phyloP scores from a whole-genome alignment of 257 asterid species.

The Primulina huaijiensis region DNA sequence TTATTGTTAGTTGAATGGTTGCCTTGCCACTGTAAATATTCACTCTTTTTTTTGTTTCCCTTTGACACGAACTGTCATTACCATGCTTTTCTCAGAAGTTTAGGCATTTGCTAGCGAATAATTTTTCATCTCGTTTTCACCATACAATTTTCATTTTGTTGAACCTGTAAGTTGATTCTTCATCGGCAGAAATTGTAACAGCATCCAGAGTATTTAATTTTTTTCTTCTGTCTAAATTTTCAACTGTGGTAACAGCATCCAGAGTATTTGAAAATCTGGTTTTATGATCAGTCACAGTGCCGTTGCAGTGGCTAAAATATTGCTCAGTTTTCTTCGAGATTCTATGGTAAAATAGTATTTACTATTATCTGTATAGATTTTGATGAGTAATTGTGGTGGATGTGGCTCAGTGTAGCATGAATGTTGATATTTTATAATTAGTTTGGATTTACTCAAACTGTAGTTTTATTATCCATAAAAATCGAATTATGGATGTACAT shows the following conservation, averaged over 20 bases:
- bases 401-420: background rate
- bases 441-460: background rate
- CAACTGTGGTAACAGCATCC: background rate
- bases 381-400: no score
- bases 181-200: background rate
- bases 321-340: background rate
- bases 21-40: slow-evolving; percentile 4
- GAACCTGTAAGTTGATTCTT: background rate
- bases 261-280: background rate
- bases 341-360: background rate
- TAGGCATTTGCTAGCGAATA: background rate
- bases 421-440: no score
- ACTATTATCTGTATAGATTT: background rate
- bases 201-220: no score
- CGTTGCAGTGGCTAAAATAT: background rate
- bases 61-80: background rate
- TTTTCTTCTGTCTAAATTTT: background rate
- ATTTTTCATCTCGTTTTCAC: background rate
- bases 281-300: background rate
- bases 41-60: background rate
- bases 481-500: background rate
- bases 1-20: background rate
- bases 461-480: background rate
- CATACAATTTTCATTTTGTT: background rate
- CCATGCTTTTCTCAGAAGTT: background rate